Evolutionary conservation across 176 grass and related monocot species (phyloP), one percentile per base, ranked within the genome.

Genomic region (Lolium perenne): DNA sequence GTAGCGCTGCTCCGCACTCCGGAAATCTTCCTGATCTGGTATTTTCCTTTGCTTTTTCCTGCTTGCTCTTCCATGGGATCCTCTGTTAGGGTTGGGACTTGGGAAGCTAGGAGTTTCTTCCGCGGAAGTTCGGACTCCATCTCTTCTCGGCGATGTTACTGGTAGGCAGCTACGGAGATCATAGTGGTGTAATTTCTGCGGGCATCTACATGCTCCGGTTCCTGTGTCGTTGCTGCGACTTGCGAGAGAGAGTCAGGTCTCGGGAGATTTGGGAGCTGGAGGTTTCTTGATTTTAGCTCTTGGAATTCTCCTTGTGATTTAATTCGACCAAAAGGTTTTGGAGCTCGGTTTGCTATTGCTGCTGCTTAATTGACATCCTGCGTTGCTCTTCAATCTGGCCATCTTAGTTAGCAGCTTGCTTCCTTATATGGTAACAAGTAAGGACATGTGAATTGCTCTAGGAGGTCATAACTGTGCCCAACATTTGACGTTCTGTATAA

Each of bases 11-110:
- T 63, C 71, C 11, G 82, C 82, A 13, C 26, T 61, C 32, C 15
- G 57, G 45, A 53, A 64, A 40, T 8, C 29, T 16, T 29, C 10
- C 58, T 65, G 57, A 84, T 84, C 58, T 84, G 71, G 82, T 84
- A 76, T 51, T 48, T 35, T 62, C 18, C 18, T 11, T 53, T 8
- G 5, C 46, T 11, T 20, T 63, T 76, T 51, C 26, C 71, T 53
- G 18, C 18, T 54, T 14, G 17, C 64, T 64, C 62, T 82, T 38
- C 5, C 10, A 29, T 84, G 43, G 25, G 61, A 76, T 47, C 35
- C 41, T 35, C 59, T 8, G 10, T 21, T 21, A 26, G 23, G 82
- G 59, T 62, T 62, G 59, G 21, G 21, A 25, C 3, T 10, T 57
- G 70, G 71, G 56, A 47, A 84, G 59, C 29, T 62, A 50, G 26